A percentile compares a stretch with the other conserved stretches of the same genome.
These are phyloP conservation scores for Chlamydomonas sphaeroides DNA, from an alignment of 139 green algal genomes.

Conservation along the genomic window DNA sequence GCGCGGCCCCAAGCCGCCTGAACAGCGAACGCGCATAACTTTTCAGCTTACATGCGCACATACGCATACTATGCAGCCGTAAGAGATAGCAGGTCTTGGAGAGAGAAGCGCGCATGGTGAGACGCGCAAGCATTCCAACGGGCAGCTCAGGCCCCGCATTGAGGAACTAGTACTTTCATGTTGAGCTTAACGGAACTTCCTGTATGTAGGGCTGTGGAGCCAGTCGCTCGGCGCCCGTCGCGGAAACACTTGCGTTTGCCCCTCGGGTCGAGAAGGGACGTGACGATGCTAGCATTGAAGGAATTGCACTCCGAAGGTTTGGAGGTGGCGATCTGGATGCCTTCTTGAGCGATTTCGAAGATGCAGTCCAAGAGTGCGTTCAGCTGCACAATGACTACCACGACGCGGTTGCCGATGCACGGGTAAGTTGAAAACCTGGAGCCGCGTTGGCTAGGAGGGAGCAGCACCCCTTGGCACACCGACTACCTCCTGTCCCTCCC, in stretches of 20 bases:
- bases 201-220: neutral
- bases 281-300: slow-evolving; percentile 2
- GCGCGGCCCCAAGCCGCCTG: no score
- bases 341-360: slow-evolving; percentile 18
- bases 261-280: slow-evolving; percentile 10
- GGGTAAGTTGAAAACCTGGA: neutral
- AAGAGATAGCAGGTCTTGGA: no score
- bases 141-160: no score
- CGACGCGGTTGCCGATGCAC: neutral
- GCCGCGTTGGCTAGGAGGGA: no score
- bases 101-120: no score
- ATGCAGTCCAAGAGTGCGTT: neutral
- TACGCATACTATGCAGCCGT: no score
- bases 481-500: no score
- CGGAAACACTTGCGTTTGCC: neutral
- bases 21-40: no score
- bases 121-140: no score
- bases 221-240: neutral
- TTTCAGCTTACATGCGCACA: no score
- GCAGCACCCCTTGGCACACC: no score
- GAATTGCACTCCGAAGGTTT: neutral
- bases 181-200: neutral
- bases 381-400: neutral
- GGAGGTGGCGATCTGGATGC: neutral
- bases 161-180: no score